A percentile compares a stretch with the other conserved stretches of the same genome.
These are phyloP conservation scores for Penicillium riverlandense DNA, from an alignment of 495 filamentous ascomycete species.

Conservation along the genomic window DNA sequence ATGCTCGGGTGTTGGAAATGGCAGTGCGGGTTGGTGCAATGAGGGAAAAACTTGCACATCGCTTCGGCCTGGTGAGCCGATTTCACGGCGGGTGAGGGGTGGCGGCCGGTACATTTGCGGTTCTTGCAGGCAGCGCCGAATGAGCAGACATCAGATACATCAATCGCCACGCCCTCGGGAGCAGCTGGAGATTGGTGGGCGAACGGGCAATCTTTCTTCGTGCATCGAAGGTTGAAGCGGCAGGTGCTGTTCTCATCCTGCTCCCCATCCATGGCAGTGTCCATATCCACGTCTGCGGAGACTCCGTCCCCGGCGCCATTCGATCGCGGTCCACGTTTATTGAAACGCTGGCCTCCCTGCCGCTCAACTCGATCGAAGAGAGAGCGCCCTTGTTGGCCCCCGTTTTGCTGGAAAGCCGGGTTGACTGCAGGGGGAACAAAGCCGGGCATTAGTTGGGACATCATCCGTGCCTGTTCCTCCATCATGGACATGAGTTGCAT, in stretches of 20 bases:
- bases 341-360: slow-evolving; percentile 30
- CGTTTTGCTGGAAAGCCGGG: slow-evolving; percentile 45
- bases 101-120: slow-evolving; percentile 81
- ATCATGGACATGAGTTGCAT: slow-evolving; percentile 77
- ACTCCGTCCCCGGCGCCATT: slow-evolving; percentile 10
- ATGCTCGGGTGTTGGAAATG: slow-evolving; percentile 78
- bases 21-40: slow-evolving; percentile 83
- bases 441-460: slow-evolving; percentile 57
- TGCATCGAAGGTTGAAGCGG: slow-evolving; percentile 82
- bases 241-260: slow-evolving; percentile 58
- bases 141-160: slow-evolving; percentile 71
- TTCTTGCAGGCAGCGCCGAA: slow-evolving; percentile 93
- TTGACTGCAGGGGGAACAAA: slow-evolving; percentile 44
- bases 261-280: slow-evolving; percentile 24
- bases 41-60: slow-evolving; percentile 90
- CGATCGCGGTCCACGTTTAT: slow-evolving; percentile 25
- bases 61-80: slow-evolving; percentile 69
- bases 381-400: slow-evolving; percentile 51
- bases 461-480: slow-evolving; percentile 84
- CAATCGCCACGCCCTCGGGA: slow-evolving; percentile 70
- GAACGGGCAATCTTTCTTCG: slow-evolving; percentile 81
- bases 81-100: slow-evolving; percentile 84
- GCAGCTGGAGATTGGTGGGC: slow-evolving; percentile 93
- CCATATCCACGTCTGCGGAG: slow-evolving; percentile 34
- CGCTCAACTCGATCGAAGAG: slow-evolving; percentile 72